A percentile compares a stretch with the other conserved stretches of the same genome.
phyloP scores from a whole-genome alignment of 108 stramenopile genomes.

The Aurantiochytrium sp. region DNA sequence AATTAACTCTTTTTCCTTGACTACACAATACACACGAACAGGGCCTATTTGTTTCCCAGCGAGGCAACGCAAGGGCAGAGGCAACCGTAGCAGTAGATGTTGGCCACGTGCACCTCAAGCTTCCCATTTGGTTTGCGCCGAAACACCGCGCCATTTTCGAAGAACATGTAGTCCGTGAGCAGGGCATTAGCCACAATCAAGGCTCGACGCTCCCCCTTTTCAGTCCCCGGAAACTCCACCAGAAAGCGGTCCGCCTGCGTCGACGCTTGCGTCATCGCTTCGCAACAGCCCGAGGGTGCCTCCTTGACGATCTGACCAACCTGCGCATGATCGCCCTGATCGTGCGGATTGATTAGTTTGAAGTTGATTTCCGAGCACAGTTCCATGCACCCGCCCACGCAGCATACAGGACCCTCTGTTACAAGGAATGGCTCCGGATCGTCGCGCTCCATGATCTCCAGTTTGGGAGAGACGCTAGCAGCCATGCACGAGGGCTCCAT shows the following conservation, averaged over 20 bases:
- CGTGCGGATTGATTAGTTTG: not conserved
- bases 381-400: not conserved
- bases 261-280: not conserved
- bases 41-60: not conserved
- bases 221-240: not conserved
- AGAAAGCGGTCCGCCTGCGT: not conserved
- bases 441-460: not conserved
- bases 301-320: not conserved
- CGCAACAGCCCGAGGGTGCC: not conserved
- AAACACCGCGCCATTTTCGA: not conserved
- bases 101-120: not conserved
- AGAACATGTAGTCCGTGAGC: not conserved
- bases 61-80: not conserved
- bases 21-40: too few relatives aligned
- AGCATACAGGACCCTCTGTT: not conserved
- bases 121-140: not conserved
- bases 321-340: not conserved
- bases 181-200: not conserved
- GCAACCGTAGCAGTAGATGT: not conserved
- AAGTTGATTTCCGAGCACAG: not conserved
- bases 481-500: not conserved
- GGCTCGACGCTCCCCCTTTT: not conserved
- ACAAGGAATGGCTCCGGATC: not conserved
- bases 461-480: not conserved
- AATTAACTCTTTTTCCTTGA: too few relatives aligned